Percentiles rank a stretch among this genome's conserved stretches.
Evolutionary conservation across 352 stramenopile species (phyloP).

Genomic region (Phytophthora cactorum): DNA sequence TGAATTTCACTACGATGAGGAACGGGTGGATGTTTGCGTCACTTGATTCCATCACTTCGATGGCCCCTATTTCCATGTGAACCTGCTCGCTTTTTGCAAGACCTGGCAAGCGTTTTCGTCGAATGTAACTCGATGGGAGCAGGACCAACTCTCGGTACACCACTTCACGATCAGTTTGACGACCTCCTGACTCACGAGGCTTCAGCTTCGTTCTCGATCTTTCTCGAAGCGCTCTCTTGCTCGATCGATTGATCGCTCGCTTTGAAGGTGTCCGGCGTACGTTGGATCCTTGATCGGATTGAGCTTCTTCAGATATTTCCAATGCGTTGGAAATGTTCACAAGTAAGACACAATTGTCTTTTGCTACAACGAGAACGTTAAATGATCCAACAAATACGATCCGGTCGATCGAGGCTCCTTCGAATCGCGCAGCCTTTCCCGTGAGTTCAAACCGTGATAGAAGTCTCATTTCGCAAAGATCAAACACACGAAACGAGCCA

Average conservation of each 20-base stretch:
- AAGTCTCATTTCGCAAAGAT: conserved; percentile 51
- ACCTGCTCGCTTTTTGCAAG: conserved; percentile 24
- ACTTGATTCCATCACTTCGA: conserved; percentile 28
- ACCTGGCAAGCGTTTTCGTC: conserved; percentile 18
- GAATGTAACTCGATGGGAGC: conserved; percentile 26
- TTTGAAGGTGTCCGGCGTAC: conserved; percentile 6
- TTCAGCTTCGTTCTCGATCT: conserved; percentile 26
- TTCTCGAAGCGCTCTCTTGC: conserved; percentile 7
- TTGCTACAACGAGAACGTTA: conserved; percentile 35
- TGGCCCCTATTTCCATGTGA: conserved; percentile 11
- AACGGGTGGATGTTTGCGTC: conserved; percentile 34
- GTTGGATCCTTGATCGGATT: background rate
- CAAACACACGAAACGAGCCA: conserved; percentile 54
- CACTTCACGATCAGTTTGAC: conserved; percentile 26
- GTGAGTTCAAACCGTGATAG: conserved; percentile 48
- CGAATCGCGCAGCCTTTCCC: conserved; percentile 7
- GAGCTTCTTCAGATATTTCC: background rate
- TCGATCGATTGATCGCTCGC: background rate
- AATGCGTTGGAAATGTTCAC: conserved; percentile 44
- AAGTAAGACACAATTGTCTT: conserved; percentile 39
- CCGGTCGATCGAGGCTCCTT: conserved; percentile 22
- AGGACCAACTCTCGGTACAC: conserved; percentile 45
- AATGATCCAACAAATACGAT: conserved; percentile 47
- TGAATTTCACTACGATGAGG: conserved; percentile 30
- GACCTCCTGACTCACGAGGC: background rate